A percentile compares a stretch with the other conserved stretches of the same genome.
Evolutionary conservation across 2,329 filamentous ascomycete genomes (phyloP).

Genomic region (Penicillium occitanis): DNA sequence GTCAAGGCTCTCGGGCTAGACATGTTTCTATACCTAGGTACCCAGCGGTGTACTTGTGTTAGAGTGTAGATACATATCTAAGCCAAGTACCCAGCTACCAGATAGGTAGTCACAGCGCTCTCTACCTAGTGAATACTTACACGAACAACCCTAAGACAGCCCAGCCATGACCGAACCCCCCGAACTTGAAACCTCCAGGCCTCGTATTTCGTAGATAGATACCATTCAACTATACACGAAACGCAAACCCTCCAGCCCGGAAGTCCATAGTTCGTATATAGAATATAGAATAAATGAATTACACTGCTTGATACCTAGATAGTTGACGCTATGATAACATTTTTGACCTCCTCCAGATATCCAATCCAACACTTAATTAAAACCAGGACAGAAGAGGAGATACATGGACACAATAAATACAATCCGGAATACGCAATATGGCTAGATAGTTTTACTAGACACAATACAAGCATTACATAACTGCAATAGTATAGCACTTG

Average conservation of each 20-base stretch:
- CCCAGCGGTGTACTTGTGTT: neutral
- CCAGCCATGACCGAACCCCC: neutral
- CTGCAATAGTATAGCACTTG: neutral
- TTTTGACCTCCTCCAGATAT: neutral
- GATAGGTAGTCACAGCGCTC: neutral
- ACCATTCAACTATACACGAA: neutral
- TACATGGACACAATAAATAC: neutral
- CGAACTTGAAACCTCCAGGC: neutral
- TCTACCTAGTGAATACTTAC: too few relatives aligned
- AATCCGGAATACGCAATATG: neutral
- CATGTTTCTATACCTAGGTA: neutral
- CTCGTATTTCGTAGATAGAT: neutral
- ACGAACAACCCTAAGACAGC: neutral
- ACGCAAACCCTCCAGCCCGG: neutral
- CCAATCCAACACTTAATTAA: neutral
- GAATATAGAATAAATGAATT: neutral
- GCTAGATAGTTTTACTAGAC: neutral
- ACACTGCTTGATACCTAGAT: neutral
- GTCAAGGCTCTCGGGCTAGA: neutral
- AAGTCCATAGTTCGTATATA: neutral
- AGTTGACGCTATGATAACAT: neutral
- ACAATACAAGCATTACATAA: neutral
- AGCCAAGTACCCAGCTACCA: neutral
- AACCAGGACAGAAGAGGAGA: neutral
- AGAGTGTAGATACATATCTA: neutral